These are phyloP conservation scores for Trichophyton verrucosum DNA, from an alignment of 2,329 filamentous ascomycete species.

Conservation along the genomic window DNA sequence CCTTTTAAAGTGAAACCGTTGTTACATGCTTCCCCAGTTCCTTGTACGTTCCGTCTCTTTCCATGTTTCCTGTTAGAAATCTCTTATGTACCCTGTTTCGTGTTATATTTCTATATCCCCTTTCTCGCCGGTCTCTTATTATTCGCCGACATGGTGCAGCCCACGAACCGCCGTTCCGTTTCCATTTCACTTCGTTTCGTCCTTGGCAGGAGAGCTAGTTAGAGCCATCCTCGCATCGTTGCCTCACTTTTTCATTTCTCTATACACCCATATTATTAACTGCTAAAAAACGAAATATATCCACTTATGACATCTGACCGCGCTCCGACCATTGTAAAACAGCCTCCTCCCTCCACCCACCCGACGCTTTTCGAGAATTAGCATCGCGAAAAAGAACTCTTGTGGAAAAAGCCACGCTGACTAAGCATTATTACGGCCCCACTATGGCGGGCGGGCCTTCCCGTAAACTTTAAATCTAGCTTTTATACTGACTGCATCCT, in stretches of 20 bases:
- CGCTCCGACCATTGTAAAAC: no score
- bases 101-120: neutral
- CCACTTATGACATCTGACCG: neutral
- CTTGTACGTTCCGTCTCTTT: neutral
- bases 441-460: conserved; percentile 1
- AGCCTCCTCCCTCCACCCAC: no score
- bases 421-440: neutral
- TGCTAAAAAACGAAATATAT: neutral
- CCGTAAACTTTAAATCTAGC: neutral
- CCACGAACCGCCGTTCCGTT: neutral
- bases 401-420: neutral
- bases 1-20: neutral
- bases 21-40: neutral
- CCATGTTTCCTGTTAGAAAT: neutral
- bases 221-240: neutral
- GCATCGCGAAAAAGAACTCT: neutral
- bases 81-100: neutral
- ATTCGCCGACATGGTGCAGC: neutral
- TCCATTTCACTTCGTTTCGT: neutral
- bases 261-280: neutral
- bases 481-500: neutral
- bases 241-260: neutral
- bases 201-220: neutral
- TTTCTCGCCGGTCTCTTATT: neutral
- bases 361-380: no score